These are phyloP conservation scores for Chrysanthemum seticuspe DNA, from an alignment of 129 eudicot genomes.

Conservation along the genomic window DNA sequence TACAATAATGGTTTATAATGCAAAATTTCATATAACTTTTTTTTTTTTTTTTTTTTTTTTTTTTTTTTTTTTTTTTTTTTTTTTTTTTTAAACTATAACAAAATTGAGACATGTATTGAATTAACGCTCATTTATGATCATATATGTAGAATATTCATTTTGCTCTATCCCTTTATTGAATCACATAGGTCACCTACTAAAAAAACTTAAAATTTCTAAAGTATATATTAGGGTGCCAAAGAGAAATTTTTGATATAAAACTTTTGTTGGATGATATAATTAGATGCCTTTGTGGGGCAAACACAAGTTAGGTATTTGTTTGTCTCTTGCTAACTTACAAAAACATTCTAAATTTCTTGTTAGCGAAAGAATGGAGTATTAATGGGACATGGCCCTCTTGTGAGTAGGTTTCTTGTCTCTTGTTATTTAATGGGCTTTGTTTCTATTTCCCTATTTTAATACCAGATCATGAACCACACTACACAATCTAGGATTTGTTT, in stretches of 20 bases:
- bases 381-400: constrained; percentile 26
- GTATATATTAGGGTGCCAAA: not conserved
- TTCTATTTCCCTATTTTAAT: constrained; percentile 22
- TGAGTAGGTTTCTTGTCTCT: constrained; percentile 33
- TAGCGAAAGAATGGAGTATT: constrained; percentile 24
- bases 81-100: no score
- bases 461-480: constrained; percentile 16
- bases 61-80: no score
- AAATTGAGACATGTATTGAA: no score
- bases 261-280: not conserved
- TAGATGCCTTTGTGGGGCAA: constrained; percentile 30
- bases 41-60: no score
- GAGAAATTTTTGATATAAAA: not conserved
- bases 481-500: constrained; percentile 7
- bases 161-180: no score
- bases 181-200: not conserved
- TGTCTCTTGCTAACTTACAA: constrained; percentile 22
- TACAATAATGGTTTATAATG: no score
- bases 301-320: constrained; percentile 31
- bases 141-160: no score
- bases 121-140: no score
- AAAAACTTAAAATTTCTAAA: not conserved
- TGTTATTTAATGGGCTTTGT: constrained; percentile 26
- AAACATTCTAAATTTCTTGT: constrained; percentile 33
- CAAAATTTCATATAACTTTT: no score